A percentile compares a stretch with the other conserved stretches of the same genome.
These are phyloP conservation scores for Dothideomycetes sp. DNA, from an alignment of 2,329 filamentous ascomycete genomes.

Conservation along the genomic window DNA sequence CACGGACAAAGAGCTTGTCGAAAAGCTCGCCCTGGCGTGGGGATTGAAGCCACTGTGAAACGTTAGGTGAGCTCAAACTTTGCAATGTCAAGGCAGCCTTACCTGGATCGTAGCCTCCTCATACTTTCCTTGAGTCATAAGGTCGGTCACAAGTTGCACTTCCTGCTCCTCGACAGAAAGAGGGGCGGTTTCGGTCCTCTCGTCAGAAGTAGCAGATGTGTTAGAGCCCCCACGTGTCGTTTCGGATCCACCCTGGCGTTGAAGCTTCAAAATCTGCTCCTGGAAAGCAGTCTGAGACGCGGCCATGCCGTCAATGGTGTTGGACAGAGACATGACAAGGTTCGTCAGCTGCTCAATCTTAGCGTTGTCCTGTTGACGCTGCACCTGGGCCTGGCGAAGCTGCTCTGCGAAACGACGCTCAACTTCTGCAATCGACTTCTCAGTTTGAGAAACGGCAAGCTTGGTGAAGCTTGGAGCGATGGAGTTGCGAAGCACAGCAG, in stretches of 20 bases:
- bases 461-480: conserved; percentile 42
- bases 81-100: conserved; percentile 4
- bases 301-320: conserved; percentile 60
- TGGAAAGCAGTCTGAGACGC: conserved; percentile 59
- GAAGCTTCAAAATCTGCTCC: conserved; percentile 35
- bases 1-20: conserved; percentile 47
- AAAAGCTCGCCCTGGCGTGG: conserved; percentile 48
- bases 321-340: conserved; percentile 54
- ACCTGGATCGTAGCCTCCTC: conserved; percentile 37
- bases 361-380: conserved; percentile 42
- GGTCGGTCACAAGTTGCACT: conserved; percentile 48
- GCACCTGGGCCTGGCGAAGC: conserved; percentile 38
- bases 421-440: conserved; percentile 57
- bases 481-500: conserved; percentile 38
- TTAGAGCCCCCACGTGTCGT: conserved; percentile 2
- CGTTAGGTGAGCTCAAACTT: conserved; percentile 10
- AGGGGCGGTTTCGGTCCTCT: conserved; percentile 22
- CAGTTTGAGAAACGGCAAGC: conserved; percentile 44
- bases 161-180: conserved; percentile 44
- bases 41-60: conserved; percentile 52
- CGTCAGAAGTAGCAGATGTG: conserved; percentile 9
- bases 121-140: conserved; percentile 47
- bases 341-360: conserved; percentile 66
- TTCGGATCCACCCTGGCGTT: conserved; percentile 31
- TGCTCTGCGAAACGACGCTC: conserved; percentile 48